A percentile compares a stretch with the other conserved stretches of the same genome.
Conservation (phyloP, 257 asterid species). For the Jasminum sambac region DNA sequence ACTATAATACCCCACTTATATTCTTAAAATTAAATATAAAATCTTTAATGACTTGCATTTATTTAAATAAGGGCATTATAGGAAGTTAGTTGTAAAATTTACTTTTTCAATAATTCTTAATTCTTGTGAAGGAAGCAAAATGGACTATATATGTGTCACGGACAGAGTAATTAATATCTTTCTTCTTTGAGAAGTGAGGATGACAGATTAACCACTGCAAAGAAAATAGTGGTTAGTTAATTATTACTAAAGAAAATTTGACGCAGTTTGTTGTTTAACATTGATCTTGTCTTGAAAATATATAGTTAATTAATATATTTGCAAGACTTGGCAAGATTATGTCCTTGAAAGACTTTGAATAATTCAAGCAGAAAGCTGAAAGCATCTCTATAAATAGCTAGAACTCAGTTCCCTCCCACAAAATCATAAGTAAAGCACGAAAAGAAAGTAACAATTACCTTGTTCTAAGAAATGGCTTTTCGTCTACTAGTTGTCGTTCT, state of each 20-base stretch:
- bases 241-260: not conserved
- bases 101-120: no score
- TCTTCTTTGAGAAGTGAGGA: no score
- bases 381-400: not conserved
- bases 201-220: not conserved
- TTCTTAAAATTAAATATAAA: no score
- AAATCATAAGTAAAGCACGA: not conserved
- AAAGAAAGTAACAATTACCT: not conserved
- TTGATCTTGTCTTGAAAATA: not conserved
- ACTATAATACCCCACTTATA: no score
- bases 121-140: no score
- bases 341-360: not conserved
- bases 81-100: no score
- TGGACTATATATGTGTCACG: no score
- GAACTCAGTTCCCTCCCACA: not conserved
- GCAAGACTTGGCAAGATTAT: not conserved
- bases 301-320: not conserved
- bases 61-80: no score
- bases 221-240: not conserved
- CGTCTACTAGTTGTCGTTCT: not conserved
- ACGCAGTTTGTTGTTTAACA: not conserved
- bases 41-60: no score
- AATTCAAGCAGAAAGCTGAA: not conserved
- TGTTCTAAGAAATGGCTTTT: not conserved
- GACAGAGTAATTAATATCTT: no score